Percentiles rank a stretch among this genome's conserved stretches.
These are phyloP conservation scores for Incumbomyces lentus DNA, from an alignment of 2,329 filamentous ascomycete genomes.

Conservation along the genomic window DNA sequence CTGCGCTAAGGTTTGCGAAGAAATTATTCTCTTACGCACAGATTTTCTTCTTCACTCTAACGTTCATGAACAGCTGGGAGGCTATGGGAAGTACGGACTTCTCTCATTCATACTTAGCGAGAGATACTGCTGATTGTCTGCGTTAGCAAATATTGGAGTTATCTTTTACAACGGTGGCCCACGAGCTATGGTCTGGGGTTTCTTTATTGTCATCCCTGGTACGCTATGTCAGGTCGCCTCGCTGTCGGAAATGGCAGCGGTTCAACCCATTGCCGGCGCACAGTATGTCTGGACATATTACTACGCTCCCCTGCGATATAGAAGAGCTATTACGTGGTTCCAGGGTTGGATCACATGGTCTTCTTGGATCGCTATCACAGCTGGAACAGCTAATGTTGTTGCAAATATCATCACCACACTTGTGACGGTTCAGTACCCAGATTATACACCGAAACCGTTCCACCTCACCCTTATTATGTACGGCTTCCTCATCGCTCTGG, in stretches of 20 bases:
- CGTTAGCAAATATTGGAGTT: conserved; percentile 6
- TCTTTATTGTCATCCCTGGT: conserved; percentile 22
- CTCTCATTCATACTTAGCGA: too few relatives aligned
- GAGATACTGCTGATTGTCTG: too few relatives aligned
- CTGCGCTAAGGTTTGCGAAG: neutral
- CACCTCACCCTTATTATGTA: conserved; percentile 27
- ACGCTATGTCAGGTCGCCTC: conserved; percentile 24
- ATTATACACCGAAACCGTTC: neutral
- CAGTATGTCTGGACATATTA: conserved; percentile 33
- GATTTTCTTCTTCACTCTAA: conserved; percentile 20
- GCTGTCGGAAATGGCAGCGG: conserved; percentile 30
- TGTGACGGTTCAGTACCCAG: conserved; percentile 11
- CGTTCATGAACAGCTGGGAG: conserved; percentile 20
- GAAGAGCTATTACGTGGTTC: conserved; percentile 24
- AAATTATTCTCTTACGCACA: conserved; percentile 19
- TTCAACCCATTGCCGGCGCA: conserved; percentile 30
- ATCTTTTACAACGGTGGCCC: conserved; percentile 20
- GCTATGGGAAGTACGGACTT: conserved; percentile 17
- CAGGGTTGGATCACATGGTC: conserved; percentile 32
- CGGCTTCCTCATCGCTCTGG: conserved; percentile 24
- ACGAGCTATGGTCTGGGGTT: conserved; percentile 21
- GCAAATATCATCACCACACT: conserved; percentile 17
- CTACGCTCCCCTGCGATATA: conserved; percentile 22
- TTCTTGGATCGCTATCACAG: conserved; percentile 26
- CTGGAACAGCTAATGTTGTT: conserved; percentile 21